Base-by-base conservation (phyloP, 805 yeast genomes). In the Wickerhamomyces subpelliculosus region DNA sequence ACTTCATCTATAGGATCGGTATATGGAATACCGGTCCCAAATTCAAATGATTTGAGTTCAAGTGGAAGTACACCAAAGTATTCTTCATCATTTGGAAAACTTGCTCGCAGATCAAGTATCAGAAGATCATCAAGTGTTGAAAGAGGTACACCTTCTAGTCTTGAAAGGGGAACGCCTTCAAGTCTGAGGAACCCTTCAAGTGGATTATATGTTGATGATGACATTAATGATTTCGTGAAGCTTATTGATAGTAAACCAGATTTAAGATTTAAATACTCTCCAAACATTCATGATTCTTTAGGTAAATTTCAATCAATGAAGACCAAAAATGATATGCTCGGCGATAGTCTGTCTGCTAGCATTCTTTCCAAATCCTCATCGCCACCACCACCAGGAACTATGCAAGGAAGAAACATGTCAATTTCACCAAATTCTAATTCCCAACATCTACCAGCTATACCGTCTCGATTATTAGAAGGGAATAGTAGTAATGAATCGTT, bases 11-110 rank as follows among this genome's bases (percentile, higher is more conserved):
- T 44, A 8, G 55, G 52, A 0, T 53, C 56, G 4, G 37, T 37
- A 2, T 42, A 41, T 41, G 48, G 45, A 33, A 40, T 44, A 18
- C 46, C 54, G 36, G 31, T 47, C 26, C 41, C 57, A 26, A 46
- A 54, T 4, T 47, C 52, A 14, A 48, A 46, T 14, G 50, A 57
- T 19, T 57, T 61, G 27, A 59, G 63, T 27, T 60, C 64, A 35
- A 67, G 68, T 53, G 70, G 61, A 5, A 54, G 68, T 20, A 65
- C 80, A 0, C 81, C 84, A 2, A 69, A 78, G 45, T 82, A 80
- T 46, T 73, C 85, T 3, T 78, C 90, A 1, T 80, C 89, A 0
- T 81, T 81, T 57, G 84, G 85, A 0, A 78, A 80, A n/a, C 62
- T 84, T 35, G 69, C 81, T n/a, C 65, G 84, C 18, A 61, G 62